Evolutionary conservation across 2,329 filamentous ascomycete species (phyloP).

Genomic region (Lachnellula cervina): DNA sequence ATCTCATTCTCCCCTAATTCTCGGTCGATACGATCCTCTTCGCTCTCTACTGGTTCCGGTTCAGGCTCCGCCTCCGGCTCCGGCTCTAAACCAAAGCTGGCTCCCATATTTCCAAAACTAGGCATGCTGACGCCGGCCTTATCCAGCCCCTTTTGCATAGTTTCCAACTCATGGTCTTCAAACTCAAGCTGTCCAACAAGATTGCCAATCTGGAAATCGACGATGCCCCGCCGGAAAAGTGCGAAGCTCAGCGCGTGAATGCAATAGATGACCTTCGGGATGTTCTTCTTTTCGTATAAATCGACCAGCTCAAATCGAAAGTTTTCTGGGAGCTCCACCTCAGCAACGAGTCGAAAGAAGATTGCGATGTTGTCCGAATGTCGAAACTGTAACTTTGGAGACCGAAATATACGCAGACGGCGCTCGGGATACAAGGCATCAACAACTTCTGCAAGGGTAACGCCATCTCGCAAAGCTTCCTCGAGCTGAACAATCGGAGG

Average conservation of each 20-base stretch:
- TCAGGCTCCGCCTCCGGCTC: slow-evolving; percentile 64
- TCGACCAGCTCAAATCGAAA: slow-evolving; percentile 97
- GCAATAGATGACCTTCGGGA: slow-evolving; percentile 98
- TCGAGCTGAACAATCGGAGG: slow-evolving; percentile 92
- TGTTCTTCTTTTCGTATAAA: slow-evolving; percentile 98
- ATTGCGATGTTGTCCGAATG: slow-evolving; percentile 98
- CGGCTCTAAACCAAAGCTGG: slow-evolving; percentile 85
- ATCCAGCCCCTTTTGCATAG: slow-evolving; percentile 94
- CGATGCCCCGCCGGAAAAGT: slow-evolving; percentile 89
- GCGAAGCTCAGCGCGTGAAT: slow-evolving; percentile 97
- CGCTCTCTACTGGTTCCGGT: slow-evolving; percentile 69
- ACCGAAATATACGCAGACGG: slow-evolving; percentile 75
- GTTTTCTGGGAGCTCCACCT: slow-evolving; percentile 87
- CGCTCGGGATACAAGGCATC: slow-evolving; percentile 78
- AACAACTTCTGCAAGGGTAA: slow-evolving; percentile 91
- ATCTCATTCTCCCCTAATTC: slow-evolving; percentile 74
- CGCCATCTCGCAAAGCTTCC: slow-evolving; percentile 85
- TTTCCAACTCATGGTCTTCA: slow-evolving; percentile 94
- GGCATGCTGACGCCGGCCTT: slow-evolving; percentile 94
- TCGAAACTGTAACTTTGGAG: slow-evolving; percentile 81
- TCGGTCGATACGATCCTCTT: slow-evolving; percentile 80
- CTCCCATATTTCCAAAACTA: slow-evolving; percentile 95
- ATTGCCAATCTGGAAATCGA: slow-evolving; percentile 94
- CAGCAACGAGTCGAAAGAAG: slow-evolving; percentile 90
- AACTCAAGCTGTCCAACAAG: slow-evolving; percentile 95